Base-by-base conservation (phyloP, 1,284 basidiomycete species). In the Ceratobasidium sp. region DNA sequence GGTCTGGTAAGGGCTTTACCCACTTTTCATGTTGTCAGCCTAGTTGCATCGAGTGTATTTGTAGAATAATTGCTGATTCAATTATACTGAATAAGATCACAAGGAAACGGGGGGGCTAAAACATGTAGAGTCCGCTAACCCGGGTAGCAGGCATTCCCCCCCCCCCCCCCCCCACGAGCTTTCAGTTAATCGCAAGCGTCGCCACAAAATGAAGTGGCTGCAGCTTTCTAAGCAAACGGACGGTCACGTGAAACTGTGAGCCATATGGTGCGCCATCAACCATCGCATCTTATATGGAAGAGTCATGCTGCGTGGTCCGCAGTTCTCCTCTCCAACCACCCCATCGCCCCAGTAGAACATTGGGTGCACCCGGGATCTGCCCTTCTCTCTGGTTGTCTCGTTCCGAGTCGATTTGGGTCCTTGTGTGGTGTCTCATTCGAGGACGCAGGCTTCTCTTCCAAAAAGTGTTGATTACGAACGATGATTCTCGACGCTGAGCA, bases 401-500 rank as follows among this genome's bases (percentile, higher is more conserved):
- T 46, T 14, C 11, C 48, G 48, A 3, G 7, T 4, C 19, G n/a
- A 19, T 49, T 22, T 49, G 19, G n/a, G 2, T 22, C n/a, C n/a
- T 49, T 2, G 43, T 14, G n/a, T 19, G 19, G 19, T 3, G 14
- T 49, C 6, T 49, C 7, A 13, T 49, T 49, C 19, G 6, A 49
- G 14, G 43, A 22, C 14, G 19, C 48, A 3, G 48, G n/a, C 48
- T 49, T 49, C 48, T 22, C 7, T 7, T 19, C 16, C 48, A 3
- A 49, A 49, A 7, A n/a, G n/a, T n/a, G 8, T 4, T 49, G n/a
- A 49, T 22, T 49, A 22, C 6, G 7, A n/a, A 49, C n/a, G 7
- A 63, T 63, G 61, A 63, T 63, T 63, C 19, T 63, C 22, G 61
- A 63, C 19, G 27, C 22, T n/a, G 61, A 63, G 5, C n/a, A 27